These are phyloP conservation scores for Dryas alaskensis DNA, from an alignment of 306 rosid species.

Conservation along the genomic window DNA sequence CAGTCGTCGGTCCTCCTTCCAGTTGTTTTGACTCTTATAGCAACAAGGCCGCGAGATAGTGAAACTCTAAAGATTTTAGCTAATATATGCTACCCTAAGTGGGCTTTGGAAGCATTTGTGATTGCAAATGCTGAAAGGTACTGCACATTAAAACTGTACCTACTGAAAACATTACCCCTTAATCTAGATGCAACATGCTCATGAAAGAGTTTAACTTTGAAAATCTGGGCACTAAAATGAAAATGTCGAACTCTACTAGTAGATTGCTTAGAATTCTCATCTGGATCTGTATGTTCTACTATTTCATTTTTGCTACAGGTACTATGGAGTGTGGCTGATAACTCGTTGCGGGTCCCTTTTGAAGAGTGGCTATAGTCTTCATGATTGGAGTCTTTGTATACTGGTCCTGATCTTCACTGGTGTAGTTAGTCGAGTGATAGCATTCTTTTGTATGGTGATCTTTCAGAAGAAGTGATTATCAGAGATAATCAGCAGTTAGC, in stretches of 20 bases:
- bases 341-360: constrained; percentile 68
- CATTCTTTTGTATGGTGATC: constrained; percentile 63
- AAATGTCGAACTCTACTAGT: neutral
- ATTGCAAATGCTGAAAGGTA: constrained; percentile 93
- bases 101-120: constrained; percentile 91
- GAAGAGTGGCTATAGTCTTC: constrained; percentile 61
- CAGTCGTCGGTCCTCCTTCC: constrained; percentile 97
- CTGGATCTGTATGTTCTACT: neutral
- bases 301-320: constrained; percentile 46
- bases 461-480: constrained; percentile 58
- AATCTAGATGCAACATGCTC: neutral
- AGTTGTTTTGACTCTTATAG: constrained; percentile 82
- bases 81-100: constrained; percentile 75
- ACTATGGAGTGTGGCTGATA: constrained; percentile 91
- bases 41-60: constrained; percentile 59
- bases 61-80: constrained; percentile 55
- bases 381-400: constrained; percentile 72
- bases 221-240: too few species aligned
- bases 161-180: neutral
- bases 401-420: constrained; percentile 60
- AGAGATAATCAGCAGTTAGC: neutral
- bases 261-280: neutral
- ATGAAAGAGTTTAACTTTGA: neutral
- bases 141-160: neutral
- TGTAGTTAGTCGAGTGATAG: constrained; percentile 45